Evolutionary conservation across 768 basidiomycete genomes (phyloP), one percentile per base, ranked within the genome.

Genomic region (Mycena rosella): DNA sequence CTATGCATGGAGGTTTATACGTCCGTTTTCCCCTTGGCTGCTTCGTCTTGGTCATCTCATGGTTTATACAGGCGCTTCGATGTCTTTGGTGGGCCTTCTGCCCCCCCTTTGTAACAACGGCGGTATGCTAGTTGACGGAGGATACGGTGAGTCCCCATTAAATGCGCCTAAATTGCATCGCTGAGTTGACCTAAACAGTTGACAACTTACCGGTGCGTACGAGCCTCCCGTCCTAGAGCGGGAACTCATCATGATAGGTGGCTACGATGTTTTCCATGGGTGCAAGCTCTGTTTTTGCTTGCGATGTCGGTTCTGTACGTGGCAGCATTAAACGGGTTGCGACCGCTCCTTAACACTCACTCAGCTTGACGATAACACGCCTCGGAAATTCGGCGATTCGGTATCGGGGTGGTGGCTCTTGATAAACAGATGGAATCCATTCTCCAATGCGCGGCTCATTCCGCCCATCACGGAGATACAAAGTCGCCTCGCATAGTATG

Each of bases 321-420:
- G 1, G 42, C n/a, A 40, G 17, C 38, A 13, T 40, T 40, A 18
- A 15, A 40, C 14, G 17, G n/a, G 18, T 40, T 70, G 30, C 17
- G 9, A 44, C 38, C 36, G 14, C 38, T 42, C 13, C 24, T 63
- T n/a, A n/a, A n/a, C 8, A 53, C 57, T 20, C 49, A 48, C 48
- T 26, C 76, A 95, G 88, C 85, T 96, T 64, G 97, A 98, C 74
- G 98, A 99, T 76, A 98, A 97, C 65, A 94, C 94, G 2, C 96
- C 97, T 0, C 87, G 98, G 59, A 91, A 93, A 72, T 98, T 96
- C 78, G 96, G 98, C 7, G 98, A 99, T 74, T 91, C 94, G 1
- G 86, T 99, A 3, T 98, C 96, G 4, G 98, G 98, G 30, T 98
- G 94, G 91, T 98, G 95, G 94, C 86, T 99, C 20, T 82, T 99